Evolutionary conservation across 345 rosid species (phyloP).

Genomic region (Acer negundo): DNA sequence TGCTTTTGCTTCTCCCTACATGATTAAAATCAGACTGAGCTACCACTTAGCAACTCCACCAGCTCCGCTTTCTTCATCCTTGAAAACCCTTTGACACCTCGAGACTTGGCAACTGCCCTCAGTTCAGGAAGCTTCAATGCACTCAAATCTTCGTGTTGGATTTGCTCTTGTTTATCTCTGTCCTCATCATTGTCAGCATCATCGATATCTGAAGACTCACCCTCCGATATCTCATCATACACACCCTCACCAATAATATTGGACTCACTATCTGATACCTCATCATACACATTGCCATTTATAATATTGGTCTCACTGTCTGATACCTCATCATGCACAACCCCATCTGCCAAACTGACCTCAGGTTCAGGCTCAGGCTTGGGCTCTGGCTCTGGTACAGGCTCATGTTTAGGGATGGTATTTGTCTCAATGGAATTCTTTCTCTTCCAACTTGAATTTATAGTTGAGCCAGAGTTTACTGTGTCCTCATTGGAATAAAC

Average conservation of each 20-base stretch:
- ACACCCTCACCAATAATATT: constrained; percentile 30
- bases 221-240: constrained; percentile 23
- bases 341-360: constrained; percentile 28
- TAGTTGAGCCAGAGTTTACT: constrained; percentile 33
- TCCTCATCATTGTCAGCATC: constrained; percentile 34
- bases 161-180: constrained; percentile 31
- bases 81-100: constrained; percentile 77
- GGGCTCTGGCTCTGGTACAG: constrained; percentile 32
- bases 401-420: constrained; percentile 37
- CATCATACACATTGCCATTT: constrained; percentile 33
- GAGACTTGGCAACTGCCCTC: constrained; percentile 73
- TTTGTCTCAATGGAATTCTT: constrained; percentile 33
- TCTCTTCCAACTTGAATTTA: constrained; percentile 40
- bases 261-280: constrained; percentile 18
- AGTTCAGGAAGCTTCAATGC: constrained; percentile 66
- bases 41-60: constrained; percentile 51
- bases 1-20: constrained; percentile 14
- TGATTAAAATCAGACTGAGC: constrained; percentile 28
- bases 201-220: constrained; percentile 24
- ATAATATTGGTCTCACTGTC: constrained; percentile 32
- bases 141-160: constrained; percentile 45
- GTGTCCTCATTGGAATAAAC: constrained; percentile 44
- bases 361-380: constrained; percentile 35
- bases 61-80: constrained; percentile 82
- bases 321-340: constrained; percentile 29